Evolutionary conservation across 768 basidiomycete genomes (phyloP).

Genomic region (Hebeloma cylindrosporum): DNA sequence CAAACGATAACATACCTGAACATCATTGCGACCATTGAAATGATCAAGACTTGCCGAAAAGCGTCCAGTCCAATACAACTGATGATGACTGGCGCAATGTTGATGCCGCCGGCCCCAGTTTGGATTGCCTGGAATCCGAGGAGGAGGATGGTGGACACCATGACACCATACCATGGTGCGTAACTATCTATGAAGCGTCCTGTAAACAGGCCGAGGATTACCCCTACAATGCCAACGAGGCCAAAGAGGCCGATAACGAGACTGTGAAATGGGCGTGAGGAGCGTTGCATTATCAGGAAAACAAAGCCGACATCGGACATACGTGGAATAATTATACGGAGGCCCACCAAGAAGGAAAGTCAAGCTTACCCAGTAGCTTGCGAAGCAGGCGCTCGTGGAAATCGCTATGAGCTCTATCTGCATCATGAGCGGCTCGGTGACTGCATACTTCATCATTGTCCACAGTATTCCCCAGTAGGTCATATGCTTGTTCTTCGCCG

Average conservation of each 20-base stretch:
- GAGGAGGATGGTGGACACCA: constrained; percentile 47
- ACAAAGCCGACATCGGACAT: constrained; percentile 19
- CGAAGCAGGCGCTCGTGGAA: constrained; percentile 56
- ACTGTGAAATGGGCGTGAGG: constrained; percentile 13
- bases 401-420: constrained; percentile 64
- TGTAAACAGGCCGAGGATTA: constrained; percentile 55
- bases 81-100: constrained; percentile 59
- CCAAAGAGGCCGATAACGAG: constrained; percentile 61
- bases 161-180: constrained; percentile 63
- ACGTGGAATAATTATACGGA: constrained; percentile 77
- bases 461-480: constrained; percentile 67
- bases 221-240: constrained; percentile 59
- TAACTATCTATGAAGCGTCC: constrained; percentile 61
- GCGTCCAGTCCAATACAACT: constrained; percentile 61
- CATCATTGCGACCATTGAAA: constrained; percentile 53
- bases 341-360: constrained; percentile 78
- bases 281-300: not conserved
- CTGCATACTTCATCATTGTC: constrained; percentile 70
- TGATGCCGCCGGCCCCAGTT: constrained; percentile 56
- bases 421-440: constrained; percentile 76
- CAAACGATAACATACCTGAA: constrained; percentile 34
- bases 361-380: constrained; percentile 67
- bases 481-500: constrained; percentile 63
- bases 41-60: constrained; percentile 61
- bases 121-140: constrained; percentile 54